A percentile compares a stretch with the other conserved stretches of the same genome.
Evolutionary conservation across 2,329 filamentous ascomycete genomes (phyloP).

Genomic region (Trichoderma oligosporum): DNA sequence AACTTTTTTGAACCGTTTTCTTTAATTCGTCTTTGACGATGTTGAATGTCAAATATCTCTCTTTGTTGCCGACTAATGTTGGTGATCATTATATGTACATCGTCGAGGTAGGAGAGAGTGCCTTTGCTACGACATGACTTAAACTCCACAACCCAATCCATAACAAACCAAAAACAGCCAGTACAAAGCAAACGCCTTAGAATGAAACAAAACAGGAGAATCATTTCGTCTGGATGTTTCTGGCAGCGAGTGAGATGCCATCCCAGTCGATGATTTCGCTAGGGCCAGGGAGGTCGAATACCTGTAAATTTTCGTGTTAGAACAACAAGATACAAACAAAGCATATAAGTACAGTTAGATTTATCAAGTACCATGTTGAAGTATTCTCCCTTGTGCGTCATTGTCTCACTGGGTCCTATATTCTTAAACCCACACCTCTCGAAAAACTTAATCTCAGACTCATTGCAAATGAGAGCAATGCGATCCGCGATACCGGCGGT

Average conservation of each 20-base stretch:
- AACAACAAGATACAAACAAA: not conserved
- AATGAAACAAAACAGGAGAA: not conserved
- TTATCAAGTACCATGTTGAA: conserved; percentile 66
- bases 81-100: too few species aligned
- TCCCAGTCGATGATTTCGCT: not conserved
- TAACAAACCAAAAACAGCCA: not conserved
- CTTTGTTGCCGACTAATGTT: too few species aligned
- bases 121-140: not conserved
- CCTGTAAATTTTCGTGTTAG: not conserved
- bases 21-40: not conserved
- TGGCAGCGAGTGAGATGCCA: not conserved
- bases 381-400: conserved; percentile 78
- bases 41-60: not conserved
- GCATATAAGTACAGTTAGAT: not conserved
- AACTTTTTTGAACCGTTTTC: not conserved
- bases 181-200: not conserved
- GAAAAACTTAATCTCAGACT: conserved; percentile 71
- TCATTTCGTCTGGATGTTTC: not conserved
- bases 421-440: conserved; percentile 69
- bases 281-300: conserved; percentile 2
- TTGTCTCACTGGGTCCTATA: conserved; percentile 62
- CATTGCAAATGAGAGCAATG: conserved; percentile 72
- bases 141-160: too few species aligned
- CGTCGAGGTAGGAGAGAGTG: not conserved
- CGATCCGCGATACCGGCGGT: conserved; percentile 66